These are phyloP conservation scores for Aegilops speltoides DNA, from an alignment of 176 grass and related monocot genomes.

Conservation along the genomic window DNA sequence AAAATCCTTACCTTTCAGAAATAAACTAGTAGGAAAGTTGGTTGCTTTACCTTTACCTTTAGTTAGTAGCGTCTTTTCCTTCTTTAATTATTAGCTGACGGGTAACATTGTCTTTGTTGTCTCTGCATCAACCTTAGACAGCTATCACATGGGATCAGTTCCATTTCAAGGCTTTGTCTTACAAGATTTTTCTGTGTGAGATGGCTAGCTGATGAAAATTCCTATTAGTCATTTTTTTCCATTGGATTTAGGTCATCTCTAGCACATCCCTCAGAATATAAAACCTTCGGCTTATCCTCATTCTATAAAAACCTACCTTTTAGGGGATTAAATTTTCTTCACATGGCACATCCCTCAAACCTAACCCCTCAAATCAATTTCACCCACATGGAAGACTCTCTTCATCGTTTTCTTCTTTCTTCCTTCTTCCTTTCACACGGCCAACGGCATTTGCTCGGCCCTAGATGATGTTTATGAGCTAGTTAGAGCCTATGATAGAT, in stretches of 20 bases:
- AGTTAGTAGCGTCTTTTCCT: constrained; percentile 33
- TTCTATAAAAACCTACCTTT: no score
- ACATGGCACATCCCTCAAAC: no score
- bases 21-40: constrained; percentile 39
- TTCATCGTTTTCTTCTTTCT: no score
- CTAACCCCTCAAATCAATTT: no score
- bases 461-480: no score
- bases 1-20: not conserved
- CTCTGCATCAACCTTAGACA: constrained; percentile 13
- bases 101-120: constrained; percentile 16
- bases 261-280: no score
- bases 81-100: constrained; percentile 35
- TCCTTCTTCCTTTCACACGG: no score
- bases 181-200: not conserved
- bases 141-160: not conserved
- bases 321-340: no score
- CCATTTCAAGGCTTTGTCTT: not conserved
- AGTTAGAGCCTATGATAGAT: no score
- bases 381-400: no score
- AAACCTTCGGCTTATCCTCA: no score
- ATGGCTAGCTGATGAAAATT: not conserved
- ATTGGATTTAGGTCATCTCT: not conserved
- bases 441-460: no score
- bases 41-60: constrained; percentile 57
- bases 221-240: not conserved